Conservation (phyloP, 352 stramenopile species). For the Globisporangium splendens region DNA sequence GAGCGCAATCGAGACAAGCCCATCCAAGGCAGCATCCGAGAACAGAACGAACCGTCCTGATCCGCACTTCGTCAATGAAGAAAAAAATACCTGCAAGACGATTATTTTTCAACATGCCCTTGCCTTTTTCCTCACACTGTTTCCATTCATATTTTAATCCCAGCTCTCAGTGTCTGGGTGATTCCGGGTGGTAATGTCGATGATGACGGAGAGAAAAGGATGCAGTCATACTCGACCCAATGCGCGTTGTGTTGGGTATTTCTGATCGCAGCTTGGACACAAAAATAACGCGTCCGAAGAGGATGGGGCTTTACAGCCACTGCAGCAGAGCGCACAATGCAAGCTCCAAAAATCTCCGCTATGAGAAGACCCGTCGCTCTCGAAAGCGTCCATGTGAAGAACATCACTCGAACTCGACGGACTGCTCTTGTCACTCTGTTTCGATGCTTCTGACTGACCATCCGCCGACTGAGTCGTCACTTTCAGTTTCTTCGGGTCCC, state of each 20-base stretch:
- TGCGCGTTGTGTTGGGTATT: constrained; percentile 79
- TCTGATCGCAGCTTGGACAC: constrained; percentile 70
- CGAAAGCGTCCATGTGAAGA: constrained; percentile 35
- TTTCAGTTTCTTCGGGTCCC: constrained; percentile 10
- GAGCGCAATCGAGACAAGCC: no score
- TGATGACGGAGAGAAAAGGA: not conserved
- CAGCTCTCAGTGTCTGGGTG: not conserved
- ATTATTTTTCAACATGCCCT: not conserved
- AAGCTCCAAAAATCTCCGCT: constrained; percentile 33
- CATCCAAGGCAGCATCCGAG: no score
- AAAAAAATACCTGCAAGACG: no score
- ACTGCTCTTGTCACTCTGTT: constrained; percentile 44
- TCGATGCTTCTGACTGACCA: constrained; percentile 9
- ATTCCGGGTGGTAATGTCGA: not conserved
- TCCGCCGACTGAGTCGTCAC: constrained; percentile 18
- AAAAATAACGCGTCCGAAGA: constrained; percentile 57
- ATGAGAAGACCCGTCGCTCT: constrained; percentile 17
- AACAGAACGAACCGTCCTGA: no score
- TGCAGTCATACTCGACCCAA: constrained; percentile 53
- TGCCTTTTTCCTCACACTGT: not conserved
- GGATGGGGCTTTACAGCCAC: constrained; percentile 29
- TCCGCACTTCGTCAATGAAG: no score
- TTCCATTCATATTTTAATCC: no score
- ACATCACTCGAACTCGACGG: constrained; percentile 67
- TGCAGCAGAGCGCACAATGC: constrained; percentile 74